Percentiles rank a stretch among this genome's conserved stretches.
These are phyloP conservation scores for Xylaria multiplex DNA, from an alignment of 2,329 filamentous ascomycete genomes.

Conservation along the genomic window DNA sequence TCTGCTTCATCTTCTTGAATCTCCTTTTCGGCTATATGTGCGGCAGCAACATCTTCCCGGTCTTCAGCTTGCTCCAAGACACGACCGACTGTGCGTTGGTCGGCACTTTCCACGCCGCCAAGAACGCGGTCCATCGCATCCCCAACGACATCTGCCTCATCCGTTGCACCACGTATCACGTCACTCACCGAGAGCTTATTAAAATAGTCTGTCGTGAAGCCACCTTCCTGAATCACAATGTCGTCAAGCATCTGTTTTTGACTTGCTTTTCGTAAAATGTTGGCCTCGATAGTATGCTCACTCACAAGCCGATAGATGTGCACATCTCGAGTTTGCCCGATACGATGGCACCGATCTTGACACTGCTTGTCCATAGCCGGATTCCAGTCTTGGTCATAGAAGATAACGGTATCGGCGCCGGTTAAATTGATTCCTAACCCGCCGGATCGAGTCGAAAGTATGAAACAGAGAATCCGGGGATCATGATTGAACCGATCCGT, in stretches of 20 bases:
- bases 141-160: conserved; percentile 62
- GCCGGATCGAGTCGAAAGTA: conserved; percentile 92
- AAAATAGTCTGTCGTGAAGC: conserved; percentile 97
- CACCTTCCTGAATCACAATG: conserved; percentile 97
- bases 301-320: conserved; percentile 96
- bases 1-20: conserved; percentile 87
- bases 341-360: conserved; percentile 95
- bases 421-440: conserved; percentile 96
- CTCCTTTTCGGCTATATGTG: conserved; percentile 87
- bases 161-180: conserved; percentile 69
- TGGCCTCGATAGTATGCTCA: conserved; percentile 95
- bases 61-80: conserved; percentile 93
- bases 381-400: conserved; percentile 99
- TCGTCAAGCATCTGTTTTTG: conserved; percentile 99
- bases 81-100: conserved; percentile 70
- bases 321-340: conserved; percentile 96
- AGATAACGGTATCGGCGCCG: conserved; percentile 96
- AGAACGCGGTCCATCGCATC: conserved; percentile 86
- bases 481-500: conserved; percentile 98
- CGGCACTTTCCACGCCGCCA: conserved; percentile 69
- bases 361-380: conserved; percentile 99
- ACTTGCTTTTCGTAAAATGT: conserved; percentile 94
- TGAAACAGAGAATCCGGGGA: conserved; percentile 90
- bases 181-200: conserved; percentile 78
- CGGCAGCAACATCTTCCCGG: conserved; percentile 87